Evolutionary conservation across 805 yeast genomes (phyloP).

Genomic region (Ogataea wickerhamii): DNA sequence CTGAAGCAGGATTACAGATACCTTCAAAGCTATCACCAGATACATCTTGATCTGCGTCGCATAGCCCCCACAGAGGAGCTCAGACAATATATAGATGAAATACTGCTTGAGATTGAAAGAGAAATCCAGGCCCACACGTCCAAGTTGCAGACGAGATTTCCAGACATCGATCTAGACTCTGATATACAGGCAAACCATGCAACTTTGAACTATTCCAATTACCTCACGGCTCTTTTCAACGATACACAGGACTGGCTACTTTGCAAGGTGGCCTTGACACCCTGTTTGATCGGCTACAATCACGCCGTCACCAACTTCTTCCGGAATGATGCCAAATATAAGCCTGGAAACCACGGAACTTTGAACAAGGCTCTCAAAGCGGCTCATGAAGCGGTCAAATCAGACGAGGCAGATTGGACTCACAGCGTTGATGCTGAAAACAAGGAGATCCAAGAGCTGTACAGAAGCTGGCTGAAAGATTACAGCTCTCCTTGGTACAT

Average conservation of each 20-base stretch:
- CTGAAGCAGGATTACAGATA: constrained; percentile 67
- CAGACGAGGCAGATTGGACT: constrained; percentile 1
- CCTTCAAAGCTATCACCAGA: constrained; percentile 61
- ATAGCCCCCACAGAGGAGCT: constrained; percentile 54
- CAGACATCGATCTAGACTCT: constrained; percentile 41
- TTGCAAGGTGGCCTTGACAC: constrained; percentile 64
- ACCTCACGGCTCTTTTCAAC: constrained; percentile 50
- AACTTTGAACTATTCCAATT: constrained; percentile 58
- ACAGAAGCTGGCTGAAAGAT: constrained; percentile 56
- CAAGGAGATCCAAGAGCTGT: constrained; percentile 31
- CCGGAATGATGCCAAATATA: constrained; percentile 7
- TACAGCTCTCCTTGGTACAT: constrained; percentile 58
- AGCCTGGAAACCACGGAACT: constrained; percentile 10
- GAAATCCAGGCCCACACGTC: constrained; percentile 57
- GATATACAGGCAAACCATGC: constrained; percentile 51
- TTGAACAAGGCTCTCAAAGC: constrained; percentile 18
- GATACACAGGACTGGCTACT: constrained; percentile 58
- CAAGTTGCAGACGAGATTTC: constrained; percentile 41
- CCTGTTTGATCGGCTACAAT: constrained; percentile 72
- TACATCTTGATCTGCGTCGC: constrained; percentile 61
- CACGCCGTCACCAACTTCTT: constrained; percentile 38
- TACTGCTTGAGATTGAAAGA: constrained; percentile 46
- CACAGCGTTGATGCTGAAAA: constrained; percentile 13
- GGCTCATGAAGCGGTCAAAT: constrained; percentile 2
- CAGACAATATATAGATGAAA: constrained; percentile 46